Evolutionary conservation across 1,284 basidiomycete genomes (phyloP).

Genomic region (Earliella scabrosa): DNA sequence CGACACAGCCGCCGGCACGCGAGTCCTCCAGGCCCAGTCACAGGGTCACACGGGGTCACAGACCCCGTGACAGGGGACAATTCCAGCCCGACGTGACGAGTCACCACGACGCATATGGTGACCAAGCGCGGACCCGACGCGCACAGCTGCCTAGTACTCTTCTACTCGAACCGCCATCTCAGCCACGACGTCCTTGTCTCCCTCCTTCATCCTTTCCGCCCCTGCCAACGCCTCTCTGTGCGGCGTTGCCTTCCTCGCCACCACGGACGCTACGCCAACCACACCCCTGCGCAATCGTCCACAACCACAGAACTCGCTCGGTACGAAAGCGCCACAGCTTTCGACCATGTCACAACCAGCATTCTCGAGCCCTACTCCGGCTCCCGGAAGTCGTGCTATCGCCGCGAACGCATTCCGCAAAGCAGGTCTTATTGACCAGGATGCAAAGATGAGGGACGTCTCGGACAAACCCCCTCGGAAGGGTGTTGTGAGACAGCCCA

Average conservation of each 20-base stretch:
- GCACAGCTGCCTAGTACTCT: constrained; percentile 15
- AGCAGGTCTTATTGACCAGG: constrained; percentile 75
- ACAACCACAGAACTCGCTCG: constrained; percentile 16
- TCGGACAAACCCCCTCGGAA: constrained; percentile 72
- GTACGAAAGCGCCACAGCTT: constrained; percentile 20
- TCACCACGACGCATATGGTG: constrained; percentile 8
- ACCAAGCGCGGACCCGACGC: constrained; percentile 19
- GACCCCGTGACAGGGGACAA: neutral
- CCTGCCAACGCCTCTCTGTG: constrained; percentile 6
- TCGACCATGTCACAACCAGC: constrained; percentile 38
- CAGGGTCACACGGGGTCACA: constrained; percentile 5
- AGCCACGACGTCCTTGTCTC: constrained; percentile 10
- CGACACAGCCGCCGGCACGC: constrained; percentile 26
- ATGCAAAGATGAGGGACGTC: constrained; percentile 71
- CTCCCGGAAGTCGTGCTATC: constrained; percentile 54
- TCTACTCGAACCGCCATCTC: constrained; percentile 26
- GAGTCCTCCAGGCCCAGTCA: constrained; percentile 1
- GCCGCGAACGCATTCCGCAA: constrained; percentile 63
- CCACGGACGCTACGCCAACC: constrained; percentile 17
- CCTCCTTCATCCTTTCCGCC: constrained; percentile 1
- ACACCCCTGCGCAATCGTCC: constrained; percentile 22
- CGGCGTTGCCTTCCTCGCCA: constrained; percentile 10
- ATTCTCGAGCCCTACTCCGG: constrained; percentile 55
- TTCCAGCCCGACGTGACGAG: constrained; percentile 14
- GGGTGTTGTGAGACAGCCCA: constrained; percentile 55